These are phyloP conservation scores for Hirsutella thompsonii DNA, from an alignment of 2,329 filamentous ascomycete genomes.

Conservation along the genomic window DNA sequence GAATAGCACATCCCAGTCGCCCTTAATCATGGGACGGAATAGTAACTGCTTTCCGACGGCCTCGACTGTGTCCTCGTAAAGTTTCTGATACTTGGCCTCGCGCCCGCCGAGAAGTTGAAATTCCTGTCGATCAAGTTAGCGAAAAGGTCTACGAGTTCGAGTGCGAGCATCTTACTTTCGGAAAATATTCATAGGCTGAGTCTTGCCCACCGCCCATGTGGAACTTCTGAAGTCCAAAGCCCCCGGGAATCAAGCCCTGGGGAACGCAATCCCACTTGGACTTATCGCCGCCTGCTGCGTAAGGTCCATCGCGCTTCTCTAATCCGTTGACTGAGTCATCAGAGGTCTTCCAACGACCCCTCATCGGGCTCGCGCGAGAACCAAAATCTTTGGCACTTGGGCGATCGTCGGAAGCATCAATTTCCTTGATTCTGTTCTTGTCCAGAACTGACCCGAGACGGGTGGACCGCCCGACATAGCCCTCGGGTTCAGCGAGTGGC, in stretches of 20 bases:
- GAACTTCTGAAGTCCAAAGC: conserved; percentile 32
- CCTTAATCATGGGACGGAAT: conserved; percentile 62
- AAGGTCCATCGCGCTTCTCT: conserved; percentile 10
- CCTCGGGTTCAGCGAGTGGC: conserved; percentile 13
- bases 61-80: conserved; percentile 58
- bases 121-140: conserved; percentile 28
- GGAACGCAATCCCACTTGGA: conserved; percentile 37
- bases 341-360: neutral
- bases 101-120: conserved; percentile 66
- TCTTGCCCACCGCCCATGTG: conserved; percentile 55
- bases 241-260: conserved; percentile 42
- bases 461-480: conserved; percentile 8
- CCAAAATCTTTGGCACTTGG: neutral
- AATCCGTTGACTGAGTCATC: neutral
- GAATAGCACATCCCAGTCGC: conserved; percentile 58
- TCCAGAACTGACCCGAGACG: conserved; percentile 1
- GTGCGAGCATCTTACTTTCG: conserved; percentile 30
- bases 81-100: conserved; percentile 55
- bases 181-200: conserved; percentile 60
- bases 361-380: conserved; percentile 1
- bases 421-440: neutral
- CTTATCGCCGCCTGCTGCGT: conserved; percentile 20
- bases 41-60: conserved; percentile 62
- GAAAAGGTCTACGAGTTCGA: conserved; percentile 6
- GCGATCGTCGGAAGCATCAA: conserved; percentile 1